These are phyloP conservation scores for Lablab purpureus DNA, from an alignment of 306 rosid species.

Conservation along the genomic window DNA sequence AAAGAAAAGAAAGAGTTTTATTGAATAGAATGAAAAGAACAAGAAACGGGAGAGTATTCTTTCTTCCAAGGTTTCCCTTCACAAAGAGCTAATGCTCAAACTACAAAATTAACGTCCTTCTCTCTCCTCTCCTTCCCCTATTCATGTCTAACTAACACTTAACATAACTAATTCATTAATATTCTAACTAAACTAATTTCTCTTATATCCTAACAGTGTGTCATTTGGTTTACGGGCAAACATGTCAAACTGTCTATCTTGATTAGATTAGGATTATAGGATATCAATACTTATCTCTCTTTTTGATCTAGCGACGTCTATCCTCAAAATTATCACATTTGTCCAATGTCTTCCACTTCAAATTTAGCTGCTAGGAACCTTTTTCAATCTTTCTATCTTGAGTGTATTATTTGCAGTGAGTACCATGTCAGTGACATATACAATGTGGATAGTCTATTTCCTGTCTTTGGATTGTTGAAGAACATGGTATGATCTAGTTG, in stretches of 20 bases:
- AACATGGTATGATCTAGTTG: neutral
- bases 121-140: too few species aligned
- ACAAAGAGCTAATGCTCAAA: too few species aligned
- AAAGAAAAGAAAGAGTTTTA: too few species aligned
- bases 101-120: too few species aligned
- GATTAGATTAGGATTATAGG: neutral
- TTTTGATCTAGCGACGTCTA: neutral
- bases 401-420: neutral
- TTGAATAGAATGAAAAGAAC: too few species aligned
- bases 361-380: conserved; percentile 2
- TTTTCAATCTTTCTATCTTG: neutral
- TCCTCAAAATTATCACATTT: neutral
- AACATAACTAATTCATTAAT: too few species aligned
- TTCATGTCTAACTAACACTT: too few species aligned
- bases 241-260: neutral
- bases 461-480: neutral
- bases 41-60: too few species aligned
- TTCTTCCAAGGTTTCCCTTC: too few species aligned
- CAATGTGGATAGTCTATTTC: neutral
- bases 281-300: neutral
- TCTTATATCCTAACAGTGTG: too few species aligned
- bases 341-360: neutral
- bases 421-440: neutral
- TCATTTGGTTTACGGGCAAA: neutral
- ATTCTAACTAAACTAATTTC: too few species aligned